Evolutionary conservation across 225 moss, liverwort and hornwort genomes (phyloP).

Genomic region (Rhytidiadelphus loreus): DNA sequence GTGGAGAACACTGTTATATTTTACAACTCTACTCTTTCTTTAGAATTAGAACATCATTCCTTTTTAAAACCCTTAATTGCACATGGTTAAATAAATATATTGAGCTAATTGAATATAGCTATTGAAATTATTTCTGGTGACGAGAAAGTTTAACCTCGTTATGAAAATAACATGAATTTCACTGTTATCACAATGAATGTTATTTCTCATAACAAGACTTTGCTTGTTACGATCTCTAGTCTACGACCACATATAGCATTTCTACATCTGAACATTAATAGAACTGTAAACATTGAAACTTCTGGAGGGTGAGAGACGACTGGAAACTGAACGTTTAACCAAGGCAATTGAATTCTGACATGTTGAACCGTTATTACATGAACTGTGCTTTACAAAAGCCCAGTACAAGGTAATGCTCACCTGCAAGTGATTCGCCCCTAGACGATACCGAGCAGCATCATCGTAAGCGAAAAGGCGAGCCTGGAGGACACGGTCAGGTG

Average conservation of each 20-base stretch:
- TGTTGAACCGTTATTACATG: too few relatives aligned
- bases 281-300: background rate
- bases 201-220: background rate
- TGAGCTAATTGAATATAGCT: background rate
- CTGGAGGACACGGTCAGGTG: constrained; percentile 80
- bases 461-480: constrained; percentile 70
- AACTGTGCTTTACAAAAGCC: background rate
- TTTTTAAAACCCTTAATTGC: background rate
- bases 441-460: constrained; percentile 69
- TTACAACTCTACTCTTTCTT: background rate
- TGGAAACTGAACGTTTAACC: background rate
- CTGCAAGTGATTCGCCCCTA: constrained; percentile 63
- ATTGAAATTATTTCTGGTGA: background rate
- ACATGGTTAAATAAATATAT: background rate
- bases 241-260: background rate
- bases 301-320: background rate
- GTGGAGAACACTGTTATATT: too few relatives aligned
- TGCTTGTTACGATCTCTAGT: background rate
- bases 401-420: background rate
- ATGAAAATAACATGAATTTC: too few relatives aligned
- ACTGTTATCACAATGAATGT: background rate
- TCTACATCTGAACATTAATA: background rate
- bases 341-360: background rate
- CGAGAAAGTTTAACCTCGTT: too few relatives aligned
- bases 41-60: background rate